Base-by-base conservation (phyloP, 768 basidiomycete species). In the Tricholomella constricta region DNA sequence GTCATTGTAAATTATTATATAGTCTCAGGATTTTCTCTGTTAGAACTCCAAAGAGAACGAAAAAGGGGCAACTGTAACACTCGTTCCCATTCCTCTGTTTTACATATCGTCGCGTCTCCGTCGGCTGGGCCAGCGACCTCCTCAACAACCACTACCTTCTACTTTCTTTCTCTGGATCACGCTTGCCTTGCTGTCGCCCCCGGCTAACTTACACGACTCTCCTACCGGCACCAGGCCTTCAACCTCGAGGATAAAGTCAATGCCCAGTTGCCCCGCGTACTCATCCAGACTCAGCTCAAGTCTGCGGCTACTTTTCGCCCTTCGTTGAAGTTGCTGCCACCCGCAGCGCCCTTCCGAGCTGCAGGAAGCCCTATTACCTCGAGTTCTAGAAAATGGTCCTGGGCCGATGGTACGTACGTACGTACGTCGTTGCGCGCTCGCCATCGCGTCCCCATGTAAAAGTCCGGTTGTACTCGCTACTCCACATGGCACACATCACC, bases 61-160 rank as follows among this genome's bases (percentile, higher is more conserved):
- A n/a, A n/a, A n/a, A n/a, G n/a, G n/a, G n/a, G n/a, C n/a, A n/a
- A n/a, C n/a, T n/a, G n/a, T n/a, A n/a, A n/a, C n/a, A n/a, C n/a
- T n/a, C n/a, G n/a, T n/a, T n/a, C n/a, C n/a, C n/a, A n/a, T n/a
- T n/a, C n/a, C n/a, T n/a, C n/a, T n/a, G n/a, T n/a, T n/a, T n/a
- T n/a, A n/a, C n/a, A n/a, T n/a, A n/a, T n/a, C n/a, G n/a, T n/a
- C n/a, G n/a, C n/a, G n/a, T n/a, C n/a, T n/a, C n/a, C n/a, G 72
- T 91, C 57, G 91, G 91, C 50, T 91, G 85, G 82, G 80, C 89
- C 22, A 90, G 91, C 26, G 84, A 92, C 66, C 75, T 94, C 29
- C 82, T 91, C 62, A 93, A 94, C 79, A 91, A 91, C 68, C 89
- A 91, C 46, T 72, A 81, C 49, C 91, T 94, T 80, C 83, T 92